Conservation (phyloP, 805 yeast species). For the Cyberlindnera subsufficiens region DNA sequence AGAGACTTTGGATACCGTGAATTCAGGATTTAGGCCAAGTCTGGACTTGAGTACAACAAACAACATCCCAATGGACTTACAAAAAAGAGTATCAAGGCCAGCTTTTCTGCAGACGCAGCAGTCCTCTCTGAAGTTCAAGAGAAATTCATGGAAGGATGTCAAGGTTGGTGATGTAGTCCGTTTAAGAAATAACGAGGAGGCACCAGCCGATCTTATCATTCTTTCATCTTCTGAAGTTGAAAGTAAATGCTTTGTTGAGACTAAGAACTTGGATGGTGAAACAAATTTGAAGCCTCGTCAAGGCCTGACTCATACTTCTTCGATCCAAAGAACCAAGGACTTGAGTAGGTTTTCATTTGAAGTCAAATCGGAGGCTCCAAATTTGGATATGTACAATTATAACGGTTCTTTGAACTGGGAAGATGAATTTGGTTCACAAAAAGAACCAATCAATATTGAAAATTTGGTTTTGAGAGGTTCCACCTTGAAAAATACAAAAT, state of each 20-base stretch:
- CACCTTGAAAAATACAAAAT: constrained; percentile 67
- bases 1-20: constrained; percentile 9
- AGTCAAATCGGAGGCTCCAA: constrained; percentile 79
- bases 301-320: constrained; percentile 54
- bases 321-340: constrained; percentile 40
- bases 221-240: constrained; percentile 44
- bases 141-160: constrained; percentile 57
- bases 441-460: constrained; percentile 61
- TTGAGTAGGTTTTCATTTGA: constrained; percentile 46
- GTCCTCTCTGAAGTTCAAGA: constrained; percentile 22
- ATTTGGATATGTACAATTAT: constrained; percentile 65
- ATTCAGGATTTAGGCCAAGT: constrained; percentile 1
- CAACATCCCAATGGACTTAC: constrained; percentile 2
- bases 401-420: constrained; percentile 59
- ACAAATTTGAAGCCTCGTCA: constrained; percentile 71
- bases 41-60: constrained; percentile 2
- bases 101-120: neutral
- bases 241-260: constrained; percentile 66
- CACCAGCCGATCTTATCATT: constrained; percentile 69
- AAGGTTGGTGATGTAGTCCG: constrained; percentile 70
- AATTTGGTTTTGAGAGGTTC: constrained; percentile 71
- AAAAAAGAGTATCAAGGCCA: constrained; percentile 5
- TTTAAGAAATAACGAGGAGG: constrained; percentile 67
- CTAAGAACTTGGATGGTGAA: constrained; percentile 78
- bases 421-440: constrained; percentile 28